Conservation (phyloP, 208 protist species). For the Trypanosoma avium region DNA sequence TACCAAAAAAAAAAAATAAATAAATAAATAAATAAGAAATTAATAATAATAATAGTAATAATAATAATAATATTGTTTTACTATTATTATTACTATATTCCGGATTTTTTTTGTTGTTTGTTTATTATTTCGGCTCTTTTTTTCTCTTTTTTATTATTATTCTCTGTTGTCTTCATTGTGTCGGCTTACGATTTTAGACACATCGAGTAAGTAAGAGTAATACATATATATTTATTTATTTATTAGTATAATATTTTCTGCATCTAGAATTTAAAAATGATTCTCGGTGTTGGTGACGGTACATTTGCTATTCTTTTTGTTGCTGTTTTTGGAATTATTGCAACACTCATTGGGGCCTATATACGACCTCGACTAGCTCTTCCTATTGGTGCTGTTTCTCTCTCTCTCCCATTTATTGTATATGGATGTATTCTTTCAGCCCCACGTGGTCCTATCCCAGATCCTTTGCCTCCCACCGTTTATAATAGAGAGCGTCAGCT, state of each 20-base stretch:
- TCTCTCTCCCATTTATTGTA: slow-evolving; percentile 68
- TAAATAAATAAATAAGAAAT: background rate
- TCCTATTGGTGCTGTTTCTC: slow-evolving; percentile 45
- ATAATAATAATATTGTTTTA: no score
- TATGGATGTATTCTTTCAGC: slow-evolving; percentile 73
- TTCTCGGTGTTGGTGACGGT: slow-evolving; percentile 68
- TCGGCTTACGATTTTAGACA: no score
- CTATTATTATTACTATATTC: no score
- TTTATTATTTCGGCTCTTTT: no score
- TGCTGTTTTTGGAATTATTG: slow-evolving; percentile 46
- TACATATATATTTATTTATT: no score
- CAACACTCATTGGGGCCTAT: slow-evolving; percentile 49
- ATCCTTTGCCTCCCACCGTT: slow-evolving; percentile 9
- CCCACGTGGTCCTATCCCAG: slow-evolving; percentile 12
- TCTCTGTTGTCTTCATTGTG: no score
- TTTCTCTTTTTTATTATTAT: no score
- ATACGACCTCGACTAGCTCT: slow-evolving; percentile 41
- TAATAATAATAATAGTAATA: slow-evolving; percentile 3
- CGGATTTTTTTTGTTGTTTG: no score
- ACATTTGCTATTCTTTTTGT: slow-evolving; percentile 74
- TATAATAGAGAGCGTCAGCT: slow-evolving; percentile 52
- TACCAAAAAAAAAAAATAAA: background rate
- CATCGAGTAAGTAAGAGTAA: no score
- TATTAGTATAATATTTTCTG: background rate
- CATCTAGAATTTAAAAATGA: slow-evolving; percentile 29